Percentiles rank a stretch among this genome's conserved stretches.
Evolutionary conservation across 2,329 filamentous ascomycete genomes (phyloP).

Genomic region (Beauveria varroae): DNA sequence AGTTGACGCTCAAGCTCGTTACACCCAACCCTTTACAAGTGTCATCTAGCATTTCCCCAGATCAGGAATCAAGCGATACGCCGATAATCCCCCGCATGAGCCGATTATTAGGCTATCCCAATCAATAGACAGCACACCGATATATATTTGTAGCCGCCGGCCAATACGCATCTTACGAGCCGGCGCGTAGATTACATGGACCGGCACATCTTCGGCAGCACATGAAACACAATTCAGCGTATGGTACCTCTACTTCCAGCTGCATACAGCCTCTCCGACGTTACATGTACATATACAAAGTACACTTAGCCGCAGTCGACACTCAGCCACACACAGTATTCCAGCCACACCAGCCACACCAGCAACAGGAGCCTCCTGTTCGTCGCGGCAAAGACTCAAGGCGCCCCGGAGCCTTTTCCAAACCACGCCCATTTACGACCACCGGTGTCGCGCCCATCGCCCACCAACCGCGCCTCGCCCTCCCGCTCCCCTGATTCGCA

Average conservation of each 20-base stretch:
- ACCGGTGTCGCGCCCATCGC: conserved; percentile 7
- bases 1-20: too few species aligned
- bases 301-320: neutral
- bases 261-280: accelerated
- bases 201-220: neutral
- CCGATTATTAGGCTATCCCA: too few species aligned
- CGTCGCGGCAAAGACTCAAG: conserved; percentile 10
- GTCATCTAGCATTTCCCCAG: too few species aligned
- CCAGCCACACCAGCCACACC: conserved; percentile 4
- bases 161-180: neutral
- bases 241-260: neutral
- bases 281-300: neutral
- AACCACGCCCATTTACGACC: conserved; percentile 8
- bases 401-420: neutral
- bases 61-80: too few species aligned
- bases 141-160: neutral
- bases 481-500: neutral
- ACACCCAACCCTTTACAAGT: too few species aligned
- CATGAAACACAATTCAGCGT: too few species aligned
- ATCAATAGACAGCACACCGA: neutral
- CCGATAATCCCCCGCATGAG: too few species aligned
- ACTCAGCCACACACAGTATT: neutral
- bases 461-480: neutral
- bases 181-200: neutral
- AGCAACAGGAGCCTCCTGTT: conserved; percentile 6